Evolutionary conservation across 2,329 filamentous ascomycete genomes (phyloP).

Genomic region (Herpotrichia juniperi): DNA sequence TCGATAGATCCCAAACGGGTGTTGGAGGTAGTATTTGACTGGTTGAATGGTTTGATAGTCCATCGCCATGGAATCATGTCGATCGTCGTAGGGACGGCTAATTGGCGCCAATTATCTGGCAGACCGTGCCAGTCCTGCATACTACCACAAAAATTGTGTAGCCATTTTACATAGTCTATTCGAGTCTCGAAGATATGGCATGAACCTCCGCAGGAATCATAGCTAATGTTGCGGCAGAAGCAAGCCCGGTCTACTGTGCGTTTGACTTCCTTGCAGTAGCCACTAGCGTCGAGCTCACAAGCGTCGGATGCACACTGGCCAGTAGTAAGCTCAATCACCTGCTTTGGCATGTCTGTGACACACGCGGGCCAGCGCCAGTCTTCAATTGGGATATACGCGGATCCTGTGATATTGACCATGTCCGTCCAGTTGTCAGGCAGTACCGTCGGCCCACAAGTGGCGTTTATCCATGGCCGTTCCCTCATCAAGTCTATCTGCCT

Average conservation of each 20-base stretch:
- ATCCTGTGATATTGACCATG: slow-evolving; percentile 29
- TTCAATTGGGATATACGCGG: slow-evolving; percentile 32
- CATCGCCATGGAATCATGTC: slow-evolving; percentile 44
- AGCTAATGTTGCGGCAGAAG: slow-evolving; percentile 36
- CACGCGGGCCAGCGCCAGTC: slow-evolving; percentile 38
- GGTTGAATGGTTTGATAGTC: slow-evolving; percentile 23
- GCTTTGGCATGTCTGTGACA: slow-evolving; percentile 27
- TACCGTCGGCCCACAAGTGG: slow-evolving; percentile 33
- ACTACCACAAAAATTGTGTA: slow-evolving; percentile 35
- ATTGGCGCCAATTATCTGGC: slow-evolving; percentile 33
- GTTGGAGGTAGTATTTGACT: slow-evolving; percentile 4
- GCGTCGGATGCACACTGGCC: slow-evolving; percentile 37
- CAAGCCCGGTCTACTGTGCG: slow-evolving; percentile 35
- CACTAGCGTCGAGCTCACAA: slow-evolving; percentile 33
- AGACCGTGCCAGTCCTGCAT: slow-evolving; percentile 37
- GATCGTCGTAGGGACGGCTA: slow-evolving; percentile 23
- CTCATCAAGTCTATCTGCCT: slow-evolving; percentile 27
- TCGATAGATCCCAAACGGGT: slow-evolving; percentile 5
- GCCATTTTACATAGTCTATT: slow-evolving; percentile 40
- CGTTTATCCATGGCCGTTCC: slow-evolving; percentile 40
- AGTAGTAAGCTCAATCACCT: slow-evolving; percentile 20
- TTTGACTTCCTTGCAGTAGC: slow-evolving; percentile 35
- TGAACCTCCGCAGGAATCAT: slow-evolving; percentile 30
- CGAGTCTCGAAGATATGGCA: slow-evolving; percentile 40
- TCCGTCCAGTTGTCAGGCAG: slow-evolving; percentile 33